phyloP scores from a whole-genome alignment of 164 flowering plant species.

The Umbellularia californica region DNA sequence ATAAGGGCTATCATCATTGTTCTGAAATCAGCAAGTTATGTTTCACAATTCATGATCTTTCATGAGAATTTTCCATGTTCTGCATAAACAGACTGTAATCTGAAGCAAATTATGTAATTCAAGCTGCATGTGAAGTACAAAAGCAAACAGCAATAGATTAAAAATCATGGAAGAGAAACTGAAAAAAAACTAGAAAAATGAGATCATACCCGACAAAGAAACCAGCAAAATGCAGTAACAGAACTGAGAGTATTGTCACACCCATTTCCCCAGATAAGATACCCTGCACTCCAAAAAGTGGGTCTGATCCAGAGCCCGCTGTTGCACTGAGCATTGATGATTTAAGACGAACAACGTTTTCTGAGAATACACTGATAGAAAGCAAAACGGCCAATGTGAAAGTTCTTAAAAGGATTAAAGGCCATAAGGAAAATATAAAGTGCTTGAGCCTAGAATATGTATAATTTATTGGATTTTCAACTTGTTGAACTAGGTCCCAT shows the following conservation, averaged over 20 bases:
- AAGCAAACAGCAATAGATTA: background rate
- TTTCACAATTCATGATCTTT: too few species aligned
- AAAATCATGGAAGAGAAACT: background rate
- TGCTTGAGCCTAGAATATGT: background rate
- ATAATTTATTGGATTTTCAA: background rate
- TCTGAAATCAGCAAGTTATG: too few species aligned
- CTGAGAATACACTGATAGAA: slow-evolving; percentile 68
- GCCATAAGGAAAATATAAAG: background rate
- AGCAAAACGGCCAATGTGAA: background rate
- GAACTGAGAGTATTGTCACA: slow-evolving; percentile 43
- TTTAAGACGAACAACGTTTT: slow-evolving; percentile 56
- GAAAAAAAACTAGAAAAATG: background rate
- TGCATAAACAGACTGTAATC: too few species aligned
- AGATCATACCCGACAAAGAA: slow-evolving; percentile 68
- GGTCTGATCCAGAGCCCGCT: slow-evolving; percentile 34
- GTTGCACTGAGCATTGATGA: slow-evolving; percentile 40
- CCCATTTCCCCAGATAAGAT: slow-evolving; percentile 64
- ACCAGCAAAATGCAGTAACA: slow-evolving; percentile 64
- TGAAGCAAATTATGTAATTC: too few species aligned
- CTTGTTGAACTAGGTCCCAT: background rate
- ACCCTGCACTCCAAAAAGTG: slow-evolving; percentile 26
- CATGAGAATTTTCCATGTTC: too few species aligned
- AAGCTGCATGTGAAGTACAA: too few species aligned
- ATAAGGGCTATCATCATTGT: too few species aligned
- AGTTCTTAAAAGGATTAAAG: background rate